A percentile compares a stretch with the other conserved stretches of the same genome.
Conservation (phyloP, 108 stramenopile species). For the Nitzschia sp. region DNA sequence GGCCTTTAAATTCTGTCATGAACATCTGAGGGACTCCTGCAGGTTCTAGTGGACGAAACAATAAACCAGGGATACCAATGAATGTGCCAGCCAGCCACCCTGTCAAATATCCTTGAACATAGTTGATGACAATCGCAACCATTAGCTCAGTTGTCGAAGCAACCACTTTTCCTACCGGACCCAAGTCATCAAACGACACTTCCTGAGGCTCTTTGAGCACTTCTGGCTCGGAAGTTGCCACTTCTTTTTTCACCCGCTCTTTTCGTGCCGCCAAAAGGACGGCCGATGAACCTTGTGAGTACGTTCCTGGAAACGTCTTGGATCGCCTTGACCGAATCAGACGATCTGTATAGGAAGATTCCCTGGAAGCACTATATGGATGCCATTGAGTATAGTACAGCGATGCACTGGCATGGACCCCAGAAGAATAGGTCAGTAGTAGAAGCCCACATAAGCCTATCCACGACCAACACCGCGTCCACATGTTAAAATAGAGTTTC, state of each 20-base stretch:
- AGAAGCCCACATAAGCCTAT: no score
- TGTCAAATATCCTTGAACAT: slow-evolving; percentile 52
- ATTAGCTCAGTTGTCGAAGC: slow-evolving; percentile 62
- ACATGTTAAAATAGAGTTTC: no score
- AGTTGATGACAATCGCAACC: slow-evolving; percentile 53
- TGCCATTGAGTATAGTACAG: neutral
- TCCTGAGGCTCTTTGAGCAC: neutral
- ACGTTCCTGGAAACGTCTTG: neutral
- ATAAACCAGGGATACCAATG: slow-evolving; percentile 45
- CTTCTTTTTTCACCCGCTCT: neutral
- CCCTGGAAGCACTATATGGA: neutral
- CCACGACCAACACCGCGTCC: no score
- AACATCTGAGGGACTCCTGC: slow-evolving; percentile 9
- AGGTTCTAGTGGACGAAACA: slow-evolving; percentile 16
- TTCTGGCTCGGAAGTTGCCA: neutral
- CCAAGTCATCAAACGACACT: slow-evolving; percentile 36
- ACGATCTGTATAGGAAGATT: neutral
- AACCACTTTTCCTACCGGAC: slow-evolving; percentile 54
- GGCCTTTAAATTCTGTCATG: slow-evolving; percentile 28
- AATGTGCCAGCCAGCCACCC: slow-evolving; percentile 62
- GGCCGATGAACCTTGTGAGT: neutral
- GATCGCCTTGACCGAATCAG: neutral
- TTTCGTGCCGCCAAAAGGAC: neutral
- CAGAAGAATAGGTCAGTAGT: neutral
- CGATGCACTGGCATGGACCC: neutral